A percentile compares a stretch with the other conserved stretches of the same genome.
Evolutionary conservation across 75 land plant genomes (phyloP).

Genomic region (Selaginella moellendorffii): DNA sequence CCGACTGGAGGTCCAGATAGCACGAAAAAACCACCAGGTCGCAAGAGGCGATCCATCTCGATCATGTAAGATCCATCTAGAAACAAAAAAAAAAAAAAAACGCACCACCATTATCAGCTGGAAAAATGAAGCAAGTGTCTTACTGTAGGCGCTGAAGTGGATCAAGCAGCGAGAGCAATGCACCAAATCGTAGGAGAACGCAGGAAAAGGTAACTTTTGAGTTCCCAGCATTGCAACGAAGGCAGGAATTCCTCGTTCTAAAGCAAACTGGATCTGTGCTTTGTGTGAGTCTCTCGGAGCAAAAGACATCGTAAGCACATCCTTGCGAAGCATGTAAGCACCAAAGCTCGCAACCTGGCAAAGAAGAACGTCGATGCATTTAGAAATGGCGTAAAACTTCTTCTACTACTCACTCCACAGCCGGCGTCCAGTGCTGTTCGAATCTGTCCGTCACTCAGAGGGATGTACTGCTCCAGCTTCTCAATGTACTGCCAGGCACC

Average conservation of each 20-base stretch:
- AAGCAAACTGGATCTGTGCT: constrained; percentile 75
- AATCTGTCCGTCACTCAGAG: constrained; percentile 35
- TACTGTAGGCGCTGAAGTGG: constrained; percentile 72
- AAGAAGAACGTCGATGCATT: neutral
- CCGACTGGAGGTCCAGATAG: constrained; percentile 89
- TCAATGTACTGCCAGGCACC: constrained; percentile 69
- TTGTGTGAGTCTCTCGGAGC: constrained; percentile 90
- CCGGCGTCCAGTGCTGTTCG: constrained; percentile 90
- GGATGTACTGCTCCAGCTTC: constrained; percentile 62
- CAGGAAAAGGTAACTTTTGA: constrained; percentile 63
- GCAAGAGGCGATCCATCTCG: constrained; percentile 73
- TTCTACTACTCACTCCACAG: constrained; percentile 49
- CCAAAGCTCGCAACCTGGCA: constrained; percentile 86
- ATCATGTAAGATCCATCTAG: constrained; percentile 79
- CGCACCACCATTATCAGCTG: no score
- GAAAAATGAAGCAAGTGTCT: constrained; percentile 21
- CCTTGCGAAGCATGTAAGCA: constrained; percentile 46
- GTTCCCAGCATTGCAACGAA: constrained; percentile 86
- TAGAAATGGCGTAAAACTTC: no score
- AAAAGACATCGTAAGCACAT: constrained; percentile 51
- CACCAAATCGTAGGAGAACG: constrained; percentile 52
- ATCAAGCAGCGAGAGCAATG: constrained; percentile 82
- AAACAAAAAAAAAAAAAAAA: constrained; percentile 40
- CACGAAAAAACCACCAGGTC: constrained; percentile 84
- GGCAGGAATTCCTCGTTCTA: constrained; percentile 77